Conservation (phyloP, 257 asterid species). For the Solanum arcanum region DNA sequence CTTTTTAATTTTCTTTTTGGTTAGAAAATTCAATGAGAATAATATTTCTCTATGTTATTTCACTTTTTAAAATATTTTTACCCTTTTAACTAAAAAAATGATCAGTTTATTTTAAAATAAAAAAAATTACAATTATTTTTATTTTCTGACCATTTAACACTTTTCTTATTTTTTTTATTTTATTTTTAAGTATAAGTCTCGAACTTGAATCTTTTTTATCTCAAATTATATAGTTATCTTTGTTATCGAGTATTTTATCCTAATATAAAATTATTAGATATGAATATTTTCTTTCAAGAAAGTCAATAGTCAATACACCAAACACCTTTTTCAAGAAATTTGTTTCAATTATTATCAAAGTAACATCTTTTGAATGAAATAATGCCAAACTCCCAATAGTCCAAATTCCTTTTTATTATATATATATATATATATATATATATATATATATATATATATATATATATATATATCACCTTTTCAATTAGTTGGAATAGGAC, state of each 20-base stretch:
- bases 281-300: background rate
- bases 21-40: too few species aligned
- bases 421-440: background rate
- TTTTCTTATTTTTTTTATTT: too few species aligned
- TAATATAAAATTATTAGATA: background rate
- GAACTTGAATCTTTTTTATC: background rate
- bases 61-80: too few species aligned
- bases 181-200: too few species aligned
- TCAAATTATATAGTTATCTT: background rate
- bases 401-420: background rate
- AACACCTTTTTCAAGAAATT: background rate
- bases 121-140: too few species aligned
- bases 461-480: background rate
- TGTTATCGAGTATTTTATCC: fast-evolving
- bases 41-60: too few species aligned
- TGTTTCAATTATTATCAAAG: background rate
- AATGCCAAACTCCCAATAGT: background rate
- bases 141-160: too few species aligned
- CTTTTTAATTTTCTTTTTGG: too few species aligned
- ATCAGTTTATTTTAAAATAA: too few species aligned
- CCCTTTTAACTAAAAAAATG: too few species aligned
- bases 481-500: background rate
- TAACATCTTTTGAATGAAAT: background rate
- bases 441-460: background rate
- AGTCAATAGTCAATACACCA: background rate